These are phyloP conservation scores for Colletotrichum orchidophilum DNA, from an alignment of 2,329 filamentous ascomycete genomes.

Conservation along the genomic window DNA sequence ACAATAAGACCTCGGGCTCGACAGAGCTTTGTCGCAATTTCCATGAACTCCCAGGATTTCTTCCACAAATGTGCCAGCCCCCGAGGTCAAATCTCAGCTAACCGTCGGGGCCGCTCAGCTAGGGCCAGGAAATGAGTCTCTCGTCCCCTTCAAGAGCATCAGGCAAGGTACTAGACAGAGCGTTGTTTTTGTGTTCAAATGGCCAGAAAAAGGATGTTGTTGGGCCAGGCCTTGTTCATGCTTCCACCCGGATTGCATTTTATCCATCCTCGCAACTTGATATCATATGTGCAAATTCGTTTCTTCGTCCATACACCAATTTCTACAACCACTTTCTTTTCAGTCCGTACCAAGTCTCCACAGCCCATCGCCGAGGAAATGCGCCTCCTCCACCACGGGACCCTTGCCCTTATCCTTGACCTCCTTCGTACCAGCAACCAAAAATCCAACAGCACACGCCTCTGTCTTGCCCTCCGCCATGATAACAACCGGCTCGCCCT, in stretches of 20 bases:
- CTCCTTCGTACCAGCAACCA: conserved; percentile 88
- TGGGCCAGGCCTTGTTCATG: not conserved
- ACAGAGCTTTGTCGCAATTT: no score
- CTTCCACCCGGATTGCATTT: not conserved
- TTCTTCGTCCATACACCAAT: not conserved
- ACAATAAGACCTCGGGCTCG: no score
- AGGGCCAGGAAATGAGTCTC: no score
- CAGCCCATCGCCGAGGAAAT: conserved; percentile 93
- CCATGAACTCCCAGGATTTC: no score
- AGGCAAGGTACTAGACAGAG: no score
- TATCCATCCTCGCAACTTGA: not conserved
- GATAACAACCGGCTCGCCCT: conserved; percentile 87
- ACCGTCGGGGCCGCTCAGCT: no score
- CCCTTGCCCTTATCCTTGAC: conserved; percentile 96
- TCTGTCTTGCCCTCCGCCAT: conserved; percentile 93
- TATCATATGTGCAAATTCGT: not conserved
- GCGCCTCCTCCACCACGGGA: conserved; percentile 90
- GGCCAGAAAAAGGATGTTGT: not conserved
- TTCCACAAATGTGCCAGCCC: no score
- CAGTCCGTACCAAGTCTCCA: conserved; percentile 76
- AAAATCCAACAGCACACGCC: conserved; percentile 85
- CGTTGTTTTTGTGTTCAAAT: no score
- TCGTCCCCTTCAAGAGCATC: no score
- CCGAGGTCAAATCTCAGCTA: no score
- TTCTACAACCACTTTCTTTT: not conserved